Evolutionary conservation across 129 eudicot genomes (phyloP).

Genomic region (Artemisia tridentata): DNA sequence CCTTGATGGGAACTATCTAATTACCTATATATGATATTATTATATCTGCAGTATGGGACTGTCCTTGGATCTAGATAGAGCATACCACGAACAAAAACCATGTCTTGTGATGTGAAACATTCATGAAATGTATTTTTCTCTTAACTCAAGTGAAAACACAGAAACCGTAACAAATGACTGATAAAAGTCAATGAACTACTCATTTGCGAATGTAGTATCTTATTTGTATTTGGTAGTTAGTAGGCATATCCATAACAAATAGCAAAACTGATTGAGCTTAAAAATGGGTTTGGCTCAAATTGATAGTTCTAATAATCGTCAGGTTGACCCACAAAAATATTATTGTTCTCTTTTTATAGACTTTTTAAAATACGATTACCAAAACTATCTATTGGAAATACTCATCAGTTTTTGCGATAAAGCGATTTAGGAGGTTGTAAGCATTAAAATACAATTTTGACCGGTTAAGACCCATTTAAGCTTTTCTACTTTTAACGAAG

Average conservation of each 20-base stretch:
- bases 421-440: background rate
- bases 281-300: no score
- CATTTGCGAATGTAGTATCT: background rate
- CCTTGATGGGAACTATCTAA: no score
- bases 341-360: background rate
- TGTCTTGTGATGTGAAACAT: background rate
- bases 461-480: background rate
- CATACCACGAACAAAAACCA: background rate
- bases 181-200: background rate
- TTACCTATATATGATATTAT: no score
- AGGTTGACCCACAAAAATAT: background rate
- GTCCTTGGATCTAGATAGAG: background rate
- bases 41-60: background rate
- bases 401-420: background rate
- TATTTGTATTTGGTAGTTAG: background rate
- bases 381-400: background rate
- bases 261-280: background rate
- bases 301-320: background rate
- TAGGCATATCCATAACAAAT: background rate
- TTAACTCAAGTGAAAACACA: background rate
- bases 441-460: slow-evolving; percentile 2
- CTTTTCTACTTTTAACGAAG: background rate
- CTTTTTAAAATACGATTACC: background rate
- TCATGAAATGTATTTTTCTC: background rate
- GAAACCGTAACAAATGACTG: background rate